Base-by-base conservation (phyloP, 106 monocot species). In the Vanilla planifolia region DNA sequence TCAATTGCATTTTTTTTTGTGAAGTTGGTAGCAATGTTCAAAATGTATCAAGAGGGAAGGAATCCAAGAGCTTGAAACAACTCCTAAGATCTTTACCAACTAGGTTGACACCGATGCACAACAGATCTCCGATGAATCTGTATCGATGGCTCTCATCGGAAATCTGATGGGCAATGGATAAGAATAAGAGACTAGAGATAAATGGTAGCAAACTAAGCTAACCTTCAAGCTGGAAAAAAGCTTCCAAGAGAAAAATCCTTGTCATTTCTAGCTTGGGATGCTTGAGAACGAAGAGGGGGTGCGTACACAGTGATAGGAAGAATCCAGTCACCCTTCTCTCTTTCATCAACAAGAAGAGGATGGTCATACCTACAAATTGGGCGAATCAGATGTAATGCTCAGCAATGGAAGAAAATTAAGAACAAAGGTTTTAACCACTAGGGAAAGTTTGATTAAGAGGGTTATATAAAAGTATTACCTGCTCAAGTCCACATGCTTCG, bases 281-380 rank as follows among this genome's bases (percentile, higher is more conserved):
- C 36, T 50, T 76, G 84, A 46, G 61, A 61, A 10, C 90, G 77
- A 34, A 73, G 63, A 20, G 87, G 79, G 61, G 91, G 96, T 63
- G 87, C 86, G 74, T 70, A 81, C 44, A 96, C 91, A 40, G 76
- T 85, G 23, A 96, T 81, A 46, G 96, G 96, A 74, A 91, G 87
- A 64, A 88, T 75, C 96, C 96, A 96, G 9, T 96, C 96, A 6
- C 96, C 96, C 51, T 83, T 96, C 51, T 96, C 96, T 56, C 91
- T 86, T 27, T 67, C 64, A 43, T 84, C 84, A 26, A 91, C 50
- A 41, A 96, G 87, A 19, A 96, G 79, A 62, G 96, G 96, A 77
- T 96, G 96, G 41, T 84, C 91, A 75, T 85, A 96, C 77, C 96
- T 96, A 72, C 35, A 32, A 65, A 27, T 37, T 65, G 2, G 36